A percentile compares a stretch with the other conserved stretches of the same genome.
Conservation (phyloP, 2,329 filamentous ascomycete genomes). For the Diaporthe eres region DNA sequence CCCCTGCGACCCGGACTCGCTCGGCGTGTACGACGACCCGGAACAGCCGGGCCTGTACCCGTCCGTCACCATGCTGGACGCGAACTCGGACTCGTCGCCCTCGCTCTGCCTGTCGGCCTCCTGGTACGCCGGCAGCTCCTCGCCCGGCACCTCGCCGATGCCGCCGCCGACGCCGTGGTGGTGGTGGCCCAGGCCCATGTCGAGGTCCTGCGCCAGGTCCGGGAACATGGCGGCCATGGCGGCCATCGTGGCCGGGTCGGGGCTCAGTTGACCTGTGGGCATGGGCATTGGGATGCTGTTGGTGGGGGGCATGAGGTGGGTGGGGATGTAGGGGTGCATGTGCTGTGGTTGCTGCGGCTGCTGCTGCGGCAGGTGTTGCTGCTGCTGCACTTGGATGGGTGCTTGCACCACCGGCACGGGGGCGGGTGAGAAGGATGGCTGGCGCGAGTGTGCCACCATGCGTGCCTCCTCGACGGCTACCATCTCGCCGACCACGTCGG, state of each 20-base stretch:
- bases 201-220: constrained; percentile 47
- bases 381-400: constrained; percentile 10
- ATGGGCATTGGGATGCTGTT: constrained; percentile 32
- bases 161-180: neutral
- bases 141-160: constrained; percentile 45
- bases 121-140: constrained; percentile 60
- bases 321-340: constrained; percentile 28
- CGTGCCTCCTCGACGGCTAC: constrained; percentile 60
- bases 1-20: constrained; percentile 41
- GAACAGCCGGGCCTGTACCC: constrained; percentile 56
- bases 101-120: constrained; percentile 47
- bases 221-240: constrained; percentile 50
- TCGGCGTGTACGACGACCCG: constrained; percentile 46
- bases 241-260: constrained; percentile 42
- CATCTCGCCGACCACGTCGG: constrained; percentile 61
- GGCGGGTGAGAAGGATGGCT: neutral
- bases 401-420: neutral
- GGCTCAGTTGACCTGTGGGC: constrained; percentile 30
- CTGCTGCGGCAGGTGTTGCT: constrained; percentile 19
- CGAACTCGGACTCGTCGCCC: constrained; percentile 45
- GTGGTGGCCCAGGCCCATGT: neutral
- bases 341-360: neutral
- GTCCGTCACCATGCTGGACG: constrained; percentile 57
- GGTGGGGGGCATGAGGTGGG: constrained; percentile 37
- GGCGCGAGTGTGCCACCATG: constrained; percentile 36